A percentile compares a stretch with the other conserved stretches of the same genome.
Evolutionary conservation across 345 rosid genomes (phyloP).

Genomic region (Citrus medica): DNA sequence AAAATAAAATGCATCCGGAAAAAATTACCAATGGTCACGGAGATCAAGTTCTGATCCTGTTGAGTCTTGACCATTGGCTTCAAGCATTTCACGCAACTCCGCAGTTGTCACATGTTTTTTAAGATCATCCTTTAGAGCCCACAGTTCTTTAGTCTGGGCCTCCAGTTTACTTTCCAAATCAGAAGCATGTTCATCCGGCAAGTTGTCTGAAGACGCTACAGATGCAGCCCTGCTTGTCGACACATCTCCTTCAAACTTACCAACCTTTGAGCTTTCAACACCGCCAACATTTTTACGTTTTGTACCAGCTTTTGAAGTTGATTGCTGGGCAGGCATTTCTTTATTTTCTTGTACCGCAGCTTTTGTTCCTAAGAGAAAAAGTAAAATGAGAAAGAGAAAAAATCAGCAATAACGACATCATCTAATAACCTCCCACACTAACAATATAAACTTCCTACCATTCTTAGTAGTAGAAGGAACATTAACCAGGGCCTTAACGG

Average conservation of each 20-base stretch:
- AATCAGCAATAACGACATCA: background rate
- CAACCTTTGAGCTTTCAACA: constrained; percentile 50
- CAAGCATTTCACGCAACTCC: constrained; percentile 85
- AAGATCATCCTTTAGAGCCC: constrained; percentile 86
- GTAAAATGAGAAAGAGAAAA: constrained; percentile 11
- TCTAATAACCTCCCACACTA: background rate
- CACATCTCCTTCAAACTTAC: constrained; percentile 45
- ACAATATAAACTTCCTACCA: constrained; percentile 35
- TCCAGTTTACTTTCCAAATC: constrained; percentile 57
- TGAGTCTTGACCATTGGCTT: constrained; percentile 66
- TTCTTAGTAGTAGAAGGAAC: constrained; percentile 38
- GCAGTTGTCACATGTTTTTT: constrained; percentile 69
- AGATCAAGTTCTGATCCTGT: constrained; percentile 87
- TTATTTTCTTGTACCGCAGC: constrained; percentile 26
- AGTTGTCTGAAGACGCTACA: constrained; percentile 10
- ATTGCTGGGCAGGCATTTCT: constrained; percentile 21
- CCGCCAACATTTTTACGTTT: constrained; percentile 58
- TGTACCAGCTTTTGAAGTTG: constrained; percentile 42
- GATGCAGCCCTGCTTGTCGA: constrained; percentile 34
- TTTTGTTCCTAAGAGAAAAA: constrained; percentile 27
- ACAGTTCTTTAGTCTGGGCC: constrained; percentile 73
- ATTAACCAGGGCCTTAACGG: constrained; percentile 48
- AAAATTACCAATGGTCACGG: constrained; percentile 76
- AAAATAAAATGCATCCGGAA: background rate
- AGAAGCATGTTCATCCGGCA: constrained; percentile 20